Base-by-base conservation (phyloP, 108 stramenopile species). In the Fistulifera solaris region DNA sequence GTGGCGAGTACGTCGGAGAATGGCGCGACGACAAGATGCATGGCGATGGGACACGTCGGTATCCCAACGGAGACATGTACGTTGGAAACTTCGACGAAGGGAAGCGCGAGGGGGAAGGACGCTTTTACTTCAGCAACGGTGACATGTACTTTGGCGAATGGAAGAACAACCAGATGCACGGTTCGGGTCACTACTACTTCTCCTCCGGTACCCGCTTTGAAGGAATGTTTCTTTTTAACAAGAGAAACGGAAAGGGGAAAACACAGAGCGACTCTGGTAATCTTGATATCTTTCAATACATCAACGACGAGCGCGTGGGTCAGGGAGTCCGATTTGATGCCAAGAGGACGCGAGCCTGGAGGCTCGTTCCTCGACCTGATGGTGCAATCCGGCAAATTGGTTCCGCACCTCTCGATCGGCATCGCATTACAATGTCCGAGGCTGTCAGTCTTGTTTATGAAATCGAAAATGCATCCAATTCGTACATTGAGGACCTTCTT, bases 261-360 rank as follows among this genome's bases (percentile, higher is more conserved):
- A 63, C 70, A 42, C 83, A 85, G 54, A 54, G 62, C 1, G 63
- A 59, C 11, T 72, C 72, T 49, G 79, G 77, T 13, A 52, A 61
- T 40, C 52, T 85, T 3, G 83, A 85, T 55, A 71, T 80, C 28
- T 71, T 71, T 53, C 54, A 74, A 40, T 85, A 77, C 38, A 63
- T 61, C 35, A 57, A 71, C 48, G 74, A 78, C 54, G 16, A 51
- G 8, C 67, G 78, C 21, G 73, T 59, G 0, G 66, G 70, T 1
- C 62, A 63, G 40, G 79, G 79, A 6, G 79, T 85, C 5, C 71
- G 79, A 22, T 85, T 77, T 77, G 68, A 65, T 35, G 59, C 71
- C 15, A 62, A 76, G 38, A 70, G 79, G n/a, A 76, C 72, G 31
- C 78, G 78, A 48, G 76, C 79, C 3, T 85, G 79, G 83, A 28